phyloP scores from a whole-genome alignment of 495 filamentous ascomycete species.

The Durotheca rogersii region DNA sequence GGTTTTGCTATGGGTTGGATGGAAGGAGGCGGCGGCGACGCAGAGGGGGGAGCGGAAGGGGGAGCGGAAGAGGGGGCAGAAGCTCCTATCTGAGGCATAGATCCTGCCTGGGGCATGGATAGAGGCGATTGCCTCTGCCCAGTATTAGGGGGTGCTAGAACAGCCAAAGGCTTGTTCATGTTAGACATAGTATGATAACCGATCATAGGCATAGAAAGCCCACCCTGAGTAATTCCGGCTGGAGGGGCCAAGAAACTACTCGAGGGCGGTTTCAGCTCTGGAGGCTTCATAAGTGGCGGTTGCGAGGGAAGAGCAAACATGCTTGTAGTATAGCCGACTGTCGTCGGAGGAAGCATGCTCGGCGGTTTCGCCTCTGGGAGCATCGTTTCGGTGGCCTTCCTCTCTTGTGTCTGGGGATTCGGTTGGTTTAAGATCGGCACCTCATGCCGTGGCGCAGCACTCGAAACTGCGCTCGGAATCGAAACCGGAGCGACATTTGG shows the following conservation, averaged over 20 bases:
- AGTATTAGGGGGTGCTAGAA: constrained; percentile 49
- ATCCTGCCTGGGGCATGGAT: too few species aligned
- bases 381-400: constrained; percentile 23
- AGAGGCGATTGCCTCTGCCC: constrained; percentile 43
- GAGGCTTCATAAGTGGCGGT: constrained; percentile 34
- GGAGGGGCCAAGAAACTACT: constrained; percentile 48
- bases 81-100: constrained; percentile 33
- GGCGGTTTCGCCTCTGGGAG: constrained; percentile 25
- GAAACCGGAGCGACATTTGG: too few species aligned
- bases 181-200: constrained; percentile 28
- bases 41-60: constrained; percentile 19
- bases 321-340: constrained; percentile 33
- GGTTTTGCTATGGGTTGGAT: constrained; percentile 25
- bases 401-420: constrained; percentile 14
- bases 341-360: constrained; percentile 26
- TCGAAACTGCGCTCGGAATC: too few species aligned
- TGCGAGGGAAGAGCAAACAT: constrained; percentile 36
- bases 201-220: constrained; percentile 37
- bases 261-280: constrained; percentile 35
- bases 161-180: constrained; percentile 32
- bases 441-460: too few species aligned
- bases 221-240: constrained; percentile 28
- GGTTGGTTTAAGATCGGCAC: constrained; percentile 11
- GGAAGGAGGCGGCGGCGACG: constrained; percentile 6
- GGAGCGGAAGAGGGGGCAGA: constrained; percentile 17